These are phyloP conservation scores for Diaporthe eres DNA, from an alignment of 2,329 filamentous ascomycete genomes.

Conservation along the genomic window DNA sequence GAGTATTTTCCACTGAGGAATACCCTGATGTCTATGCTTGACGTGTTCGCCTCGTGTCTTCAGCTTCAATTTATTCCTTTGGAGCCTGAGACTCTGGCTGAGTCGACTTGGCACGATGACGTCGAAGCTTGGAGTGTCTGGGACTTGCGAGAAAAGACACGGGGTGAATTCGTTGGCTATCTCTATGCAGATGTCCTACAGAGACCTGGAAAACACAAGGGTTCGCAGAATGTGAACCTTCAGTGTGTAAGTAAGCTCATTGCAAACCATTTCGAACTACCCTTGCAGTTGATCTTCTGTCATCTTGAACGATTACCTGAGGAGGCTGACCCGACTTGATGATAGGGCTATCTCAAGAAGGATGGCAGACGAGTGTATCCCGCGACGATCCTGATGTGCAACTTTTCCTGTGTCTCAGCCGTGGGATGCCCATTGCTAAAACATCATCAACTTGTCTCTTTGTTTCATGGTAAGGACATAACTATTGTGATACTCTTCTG, in stretches of 20 bases:
- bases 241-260: neutral
- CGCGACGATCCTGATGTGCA: slow-evolving; percentile 4
- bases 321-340: neutral
- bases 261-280: no score
- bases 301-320: neutral
- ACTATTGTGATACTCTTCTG: neutral
- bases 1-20: neutral
- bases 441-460: neutral
- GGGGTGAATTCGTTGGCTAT: neutral
- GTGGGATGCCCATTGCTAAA: neutral
- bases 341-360: neutral
- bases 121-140: neutral
- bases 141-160: neutral
- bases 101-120: neutral
- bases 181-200: neutral
- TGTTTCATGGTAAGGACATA: neutral
- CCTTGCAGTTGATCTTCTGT: no score
- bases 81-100: neutral
- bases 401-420: neutral
- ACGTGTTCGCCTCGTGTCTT: neutral
- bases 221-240: neutral
- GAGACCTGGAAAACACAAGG: neutral
- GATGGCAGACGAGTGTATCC: neutral
- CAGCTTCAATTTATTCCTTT: neutral
- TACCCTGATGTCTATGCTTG: neutral